phyloP scores from a whole-genome alignment of 495 filamentous ascomycete species.

The Neurospora terricola region DNA sequence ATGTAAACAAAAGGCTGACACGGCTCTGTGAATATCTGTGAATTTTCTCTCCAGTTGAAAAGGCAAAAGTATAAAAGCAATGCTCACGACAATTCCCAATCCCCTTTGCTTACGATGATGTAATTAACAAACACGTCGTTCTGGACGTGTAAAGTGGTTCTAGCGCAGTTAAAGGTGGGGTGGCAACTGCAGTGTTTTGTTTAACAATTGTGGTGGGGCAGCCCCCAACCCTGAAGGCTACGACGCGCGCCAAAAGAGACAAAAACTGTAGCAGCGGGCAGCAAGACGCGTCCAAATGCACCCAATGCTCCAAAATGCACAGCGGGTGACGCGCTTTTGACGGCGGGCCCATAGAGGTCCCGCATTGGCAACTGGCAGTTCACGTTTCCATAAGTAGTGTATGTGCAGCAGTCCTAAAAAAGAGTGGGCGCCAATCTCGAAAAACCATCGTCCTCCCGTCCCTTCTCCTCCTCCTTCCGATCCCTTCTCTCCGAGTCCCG shows the following conservation, averaged over 20 bases:
- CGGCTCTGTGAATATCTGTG: not conserved
- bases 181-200: not conserved
- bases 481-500: not conserved
- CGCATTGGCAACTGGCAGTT: not conserved
- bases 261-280: not conserved
- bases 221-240: not conserved
- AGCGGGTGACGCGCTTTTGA: not conserved
- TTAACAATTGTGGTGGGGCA: not conserved
- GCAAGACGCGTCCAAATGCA: not conserved
- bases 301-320: not conserved
- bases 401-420: not conserved
- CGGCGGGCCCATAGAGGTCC: not conserved
- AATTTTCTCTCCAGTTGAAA: not conserved
- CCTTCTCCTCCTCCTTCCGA: not conserved
- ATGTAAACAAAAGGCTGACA: not conserved
- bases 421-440: not conserved
- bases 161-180: not conserved
- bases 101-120: not conserved
- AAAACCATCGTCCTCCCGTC: not conserved
- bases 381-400: not conserved
- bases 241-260: not conserved
- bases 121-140: not conserved
- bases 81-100: not conserved
- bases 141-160: not conserved
- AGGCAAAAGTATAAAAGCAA: not conserved